Conservation (phyloP, 208 protist species). For the Borovskyia barvae region DNA sequence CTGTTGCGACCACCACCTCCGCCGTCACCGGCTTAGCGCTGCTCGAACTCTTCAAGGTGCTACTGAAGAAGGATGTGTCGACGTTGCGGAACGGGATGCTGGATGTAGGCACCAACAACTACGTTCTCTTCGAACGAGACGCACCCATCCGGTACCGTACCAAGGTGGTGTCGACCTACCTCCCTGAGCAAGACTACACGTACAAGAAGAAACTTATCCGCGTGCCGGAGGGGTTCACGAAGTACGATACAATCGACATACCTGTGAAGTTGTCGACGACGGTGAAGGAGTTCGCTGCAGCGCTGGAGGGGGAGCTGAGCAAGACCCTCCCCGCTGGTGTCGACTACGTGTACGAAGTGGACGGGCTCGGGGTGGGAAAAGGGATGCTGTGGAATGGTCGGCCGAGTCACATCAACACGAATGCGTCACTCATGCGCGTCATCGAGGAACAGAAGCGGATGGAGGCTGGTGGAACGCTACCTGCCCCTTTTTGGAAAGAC, state of each 20-base stretch:
- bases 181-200: slow-evolving; percentile 88
- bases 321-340: slow-evolving; percentile 32
- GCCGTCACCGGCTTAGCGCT: slow-evolving; percentile 97
- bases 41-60: slow-evolving; percentile 98
- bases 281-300: slow-evolving; percentile 60
- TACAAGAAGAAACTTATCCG: slow-evolving; percentile 83
- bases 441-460: slow-evolving; percentile 78
- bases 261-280: slow-evolving; percentile 62
- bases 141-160: slow-evolving; percentile 67
- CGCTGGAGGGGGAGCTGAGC: slow-evolving; percentile 55
- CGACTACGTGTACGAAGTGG: slow-evolving; percentile 59
- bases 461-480: slow-evolving; percentile 48
- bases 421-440: slow-evolving; percentile 68
- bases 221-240: slow-evolving; percentile 83
- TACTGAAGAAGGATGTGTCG: slow-evolving; percentile 73
- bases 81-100: slow-evolving; percentile 86
- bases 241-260: slow-evolving; percentile 83
- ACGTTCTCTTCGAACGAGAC: slow-evolving; percentile 88
- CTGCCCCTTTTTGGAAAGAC: slow-evolving; percentile 72
- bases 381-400: slow-evolving; percentile 84
- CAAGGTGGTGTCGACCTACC: slow-evolving; percentile 66
- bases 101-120: slow-evolving; percentile 88
- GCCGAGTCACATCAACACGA: slow-evolving; percentile 69
- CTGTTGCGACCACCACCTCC: slow-evolving; percentile 99
- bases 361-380: slow-evolving; percentile 80